Percentiles rank a stretch among this genome's conserved stretches.
These are phyloP conservation scores for Xeromyces bisporus DNA, from an alignment of 495 filamentous ascomycete species.

Conservation along the genomic window DNA sequence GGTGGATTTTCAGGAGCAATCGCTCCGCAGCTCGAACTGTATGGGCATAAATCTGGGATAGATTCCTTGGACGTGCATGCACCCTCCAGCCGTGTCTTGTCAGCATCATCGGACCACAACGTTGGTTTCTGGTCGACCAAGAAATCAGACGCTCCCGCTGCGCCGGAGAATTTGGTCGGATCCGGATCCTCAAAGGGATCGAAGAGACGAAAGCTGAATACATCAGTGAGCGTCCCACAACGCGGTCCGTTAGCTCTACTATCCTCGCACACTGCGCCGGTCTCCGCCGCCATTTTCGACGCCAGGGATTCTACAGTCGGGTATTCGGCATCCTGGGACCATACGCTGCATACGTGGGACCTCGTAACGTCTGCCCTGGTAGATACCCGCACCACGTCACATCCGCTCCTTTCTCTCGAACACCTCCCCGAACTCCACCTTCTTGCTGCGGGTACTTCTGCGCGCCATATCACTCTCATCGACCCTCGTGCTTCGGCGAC, in stretches of 20 bases:
- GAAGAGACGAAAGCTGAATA: constrained; percentile 65
- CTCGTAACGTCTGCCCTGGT: constrained; percentile 58
- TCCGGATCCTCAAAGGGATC: constrained; percentile 35
- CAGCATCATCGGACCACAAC: constrained; percentile 62
- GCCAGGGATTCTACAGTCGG: constrained; percentile 69
- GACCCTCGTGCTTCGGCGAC: constrained; percentile 67
- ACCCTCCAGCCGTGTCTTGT: constrained; percentile 58
- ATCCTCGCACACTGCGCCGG: constrained; percentile 50
- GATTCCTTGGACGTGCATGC: constrained; percentile 65
- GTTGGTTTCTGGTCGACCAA: constrained; percentile 73
- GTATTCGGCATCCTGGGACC: constrained; percentile 79
- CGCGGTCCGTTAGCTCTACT: constrained; percentile 66
- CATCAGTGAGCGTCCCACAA: constrained; percentile 45
- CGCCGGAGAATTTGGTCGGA: constrained; percentile 47
- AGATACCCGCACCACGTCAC: constrained; percentile 63
- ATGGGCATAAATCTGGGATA: constrained; percentile 63
- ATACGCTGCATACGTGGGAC: constrained; percentile 81
- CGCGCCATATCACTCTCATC: constrained; percentile 75
- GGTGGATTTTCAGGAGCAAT: constrained; percentile 44
- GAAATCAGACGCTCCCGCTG: constrained; percentile 53
- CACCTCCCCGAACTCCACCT: constrained; percentile 50
- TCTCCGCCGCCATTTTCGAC: constrained; percentile 67
- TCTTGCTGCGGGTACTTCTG: constrained; percentile 68
- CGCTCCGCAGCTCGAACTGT: constrained; percentile 63
- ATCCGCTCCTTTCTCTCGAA: constrained; percentile 59